phyloP scores from a whole-genome alignment of 2,329 filamentous ascomycete genomes.

The Diplocarpon rosae region DNA sequence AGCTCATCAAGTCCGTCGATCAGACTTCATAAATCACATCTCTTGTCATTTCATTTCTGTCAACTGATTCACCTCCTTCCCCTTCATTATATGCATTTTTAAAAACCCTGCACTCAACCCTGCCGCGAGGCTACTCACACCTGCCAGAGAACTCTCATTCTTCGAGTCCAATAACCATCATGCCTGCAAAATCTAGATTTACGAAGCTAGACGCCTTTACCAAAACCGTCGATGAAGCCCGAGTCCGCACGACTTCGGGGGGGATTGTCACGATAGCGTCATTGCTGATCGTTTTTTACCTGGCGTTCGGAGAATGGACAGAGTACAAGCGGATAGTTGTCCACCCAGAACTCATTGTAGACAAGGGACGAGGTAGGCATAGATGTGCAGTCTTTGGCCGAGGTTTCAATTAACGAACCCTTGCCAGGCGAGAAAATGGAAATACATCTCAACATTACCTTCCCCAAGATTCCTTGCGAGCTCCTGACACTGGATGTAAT shows the following conservation, averaged over 20 bases:
- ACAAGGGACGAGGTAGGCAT: conserved; percentile 79
- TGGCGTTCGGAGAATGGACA: conserved; percentile 90
- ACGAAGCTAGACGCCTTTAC: conserved; percentile 97
- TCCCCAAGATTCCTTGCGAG: conserved; percentile 88
- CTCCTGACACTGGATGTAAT: conserved; percentile 95
- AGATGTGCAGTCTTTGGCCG: neutral
- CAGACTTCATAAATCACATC: neutral
- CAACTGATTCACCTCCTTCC: conserved; percentile 10
- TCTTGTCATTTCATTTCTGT: conserved; percentile 5
- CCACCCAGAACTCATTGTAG: conserved; percentile 86
- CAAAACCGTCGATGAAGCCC: conserved; percentile 96
- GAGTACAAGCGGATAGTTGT: conserved; percentile 83
- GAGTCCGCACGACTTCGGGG: conserved; percentile 88
- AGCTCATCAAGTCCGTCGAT: conserved; percentile 5
- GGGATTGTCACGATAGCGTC: conserved; percentile 91
- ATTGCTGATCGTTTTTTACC: conserved; percentile 74
- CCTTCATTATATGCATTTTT: conserved; percentile 19
- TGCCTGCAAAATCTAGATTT: conserved; percentile 89
- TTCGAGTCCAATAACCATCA: conserved; percentile 29
- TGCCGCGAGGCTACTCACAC: conserved; percentile 16
- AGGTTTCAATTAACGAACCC: neutral
- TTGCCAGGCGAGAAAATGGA: conserved; percentile 89
- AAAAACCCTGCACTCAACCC: conserved; percentile 6
- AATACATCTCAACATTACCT: conserved; percentile 94
- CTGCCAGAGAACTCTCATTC: neutral